A percentile compares a stretch with the other conserved stretches of the same genome.
Evolutionary conservation across 148 eudicot genomes (phyloP).

Genomic region (Simmondsia chinensis): DNA sequence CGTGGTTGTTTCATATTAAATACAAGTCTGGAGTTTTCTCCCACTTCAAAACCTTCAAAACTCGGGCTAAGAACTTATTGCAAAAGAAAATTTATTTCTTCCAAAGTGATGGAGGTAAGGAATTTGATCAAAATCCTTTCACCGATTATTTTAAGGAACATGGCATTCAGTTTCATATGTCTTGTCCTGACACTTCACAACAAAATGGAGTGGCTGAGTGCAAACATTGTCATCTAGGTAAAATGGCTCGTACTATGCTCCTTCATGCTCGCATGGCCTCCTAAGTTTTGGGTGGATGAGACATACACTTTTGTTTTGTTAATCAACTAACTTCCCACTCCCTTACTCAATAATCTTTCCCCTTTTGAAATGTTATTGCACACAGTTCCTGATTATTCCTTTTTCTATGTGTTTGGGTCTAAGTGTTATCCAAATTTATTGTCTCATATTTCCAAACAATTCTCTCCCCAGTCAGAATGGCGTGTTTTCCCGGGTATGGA

Average conservation of each 20-base stretch:
- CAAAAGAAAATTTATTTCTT: neutral
- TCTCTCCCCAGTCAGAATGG: neutral
- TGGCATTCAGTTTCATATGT: neutral
- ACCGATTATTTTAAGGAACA: neutral
- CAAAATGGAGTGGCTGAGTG: conserved; percentile 3
- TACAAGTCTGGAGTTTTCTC: neutral
- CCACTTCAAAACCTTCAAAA: neutral
- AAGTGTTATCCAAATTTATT: neutral
- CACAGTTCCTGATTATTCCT: neutral
- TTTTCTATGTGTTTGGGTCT: neutral
- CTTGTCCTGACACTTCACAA: neutral
- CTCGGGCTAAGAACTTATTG: neutral
- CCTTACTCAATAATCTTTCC: neutral
- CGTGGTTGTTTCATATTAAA: neutral
- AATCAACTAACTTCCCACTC: neutral
- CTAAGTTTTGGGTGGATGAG: neutral
- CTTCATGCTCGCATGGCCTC: neutral
- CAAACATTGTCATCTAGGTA: neutral
- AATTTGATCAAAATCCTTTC: neutral
- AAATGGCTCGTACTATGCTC: neutral
- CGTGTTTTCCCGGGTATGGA: neutral
- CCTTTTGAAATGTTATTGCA: neutral
- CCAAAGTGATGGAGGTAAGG: neutral
- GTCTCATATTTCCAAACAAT: neutral
- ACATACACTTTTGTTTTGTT: neutral